Conservation (phyloP, 805 yeast genomes). For the Yamadazyma takamatsuzukensis region DNA sequence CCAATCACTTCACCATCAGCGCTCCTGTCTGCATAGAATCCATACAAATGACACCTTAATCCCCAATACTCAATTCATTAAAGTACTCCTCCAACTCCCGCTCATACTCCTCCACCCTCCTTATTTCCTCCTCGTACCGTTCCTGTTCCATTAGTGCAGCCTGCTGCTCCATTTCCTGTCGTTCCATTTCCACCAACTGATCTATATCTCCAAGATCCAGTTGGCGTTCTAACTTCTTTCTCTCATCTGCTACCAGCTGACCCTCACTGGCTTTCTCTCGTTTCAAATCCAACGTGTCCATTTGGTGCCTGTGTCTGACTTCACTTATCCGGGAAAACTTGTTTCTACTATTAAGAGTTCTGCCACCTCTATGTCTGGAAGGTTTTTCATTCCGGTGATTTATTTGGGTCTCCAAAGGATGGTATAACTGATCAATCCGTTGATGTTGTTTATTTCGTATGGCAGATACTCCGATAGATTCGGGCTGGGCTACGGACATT, state of each 20-base stretch:
- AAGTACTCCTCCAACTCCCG: constrained; percentile 19
- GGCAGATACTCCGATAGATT: no score
- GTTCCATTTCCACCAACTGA: constrained; percentile 22
- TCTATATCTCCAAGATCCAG: constrained; percentile 16
- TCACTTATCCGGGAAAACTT: constrained; percentile 16
- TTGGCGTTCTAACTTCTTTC: constrained; percentile 9
- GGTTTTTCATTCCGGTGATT: constrained; percentile 3
- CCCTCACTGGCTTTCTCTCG: constrained; percentile 16
- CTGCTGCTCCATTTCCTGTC: constrained; percentile 16
- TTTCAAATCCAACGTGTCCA: constrained; percentile 14
- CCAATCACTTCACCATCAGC: no score
- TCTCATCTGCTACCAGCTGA: constrained; percentile 14
- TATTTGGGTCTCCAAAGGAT: constrained; percentile 7
- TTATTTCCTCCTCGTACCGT: constrained; percentile 3
- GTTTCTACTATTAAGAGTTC: constrained; percentile 7
- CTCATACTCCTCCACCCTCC: constrained; percentile 8
- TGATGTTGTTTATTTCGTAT: constrained; percentile 5
- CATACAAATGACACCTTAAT: no score
- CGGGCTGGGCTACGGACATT: constrained; percentile 1
- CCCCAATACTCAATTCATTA: constrained; percentile 5
- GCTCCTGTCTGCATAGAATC: no score
- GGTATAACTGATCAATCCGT: constrained; percentile 7
- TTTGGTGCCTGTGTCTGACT: constrained; percentile 22
- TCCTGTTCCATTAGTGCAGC: constrained; percentile 3
- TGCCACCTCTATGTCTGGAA: no score